These are phyloP conservation scores for Metschnikowia lachancei DNA, from an alignment of 805 yeast species.

Conservation along the genomic window DNA sequence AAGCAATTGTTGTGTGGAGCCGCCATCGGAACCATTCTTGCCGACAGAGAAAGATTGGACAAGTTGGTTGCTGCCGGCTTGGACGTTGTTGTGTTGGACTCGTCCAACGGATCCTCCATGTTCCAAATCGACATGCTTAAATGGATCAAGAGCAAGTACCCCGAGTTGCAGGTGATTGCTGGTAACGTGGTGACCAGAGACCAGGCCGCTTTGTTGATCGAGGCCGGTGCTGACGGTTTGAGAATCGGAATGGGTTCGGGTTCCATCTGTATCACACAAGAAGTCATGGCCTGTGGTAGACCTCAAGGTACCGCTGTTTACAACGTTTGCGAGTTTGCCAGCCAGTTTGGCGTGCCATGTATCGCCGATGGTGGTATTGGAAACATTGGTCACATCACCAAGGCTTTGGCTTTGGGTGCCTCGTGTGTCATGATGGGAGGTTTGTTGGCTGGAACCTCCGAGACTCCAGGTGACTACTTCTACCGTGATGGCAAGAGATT, in stretches of 20 bases:
- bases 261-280: conserved; percentile 98
- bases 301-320: conserved; percentile 99
- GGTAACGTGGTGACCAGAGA: conserved; percentile 99
- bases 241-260: conserved; percentile 99
- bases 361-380: conserved; percentile 99
- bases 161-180: conserved; percentile 84
- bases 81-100: conserved; percentile 93
- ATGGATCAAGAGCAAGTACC: conserved; percentile 80
- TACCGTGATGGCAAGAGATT: conserved; percentile 97
- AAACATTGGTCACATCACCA: conserved; percentile 96
- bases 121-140: conserved; percentile 92
- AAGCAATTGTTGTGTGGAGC: conserved; percentile 99
- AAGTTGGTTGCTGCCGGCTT: conserved; percentile 92
- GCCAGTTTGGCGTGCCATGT: conserved; percentile 95
- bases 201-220: conserved; percentile 87
- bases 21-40: conserved; percentile 90
- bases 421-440: conserved; percentile 99
- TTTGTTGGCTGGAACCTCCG: conserved; percentile 96
- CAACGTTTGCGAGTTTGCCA: conserved; percentile 90
- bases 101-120: conserved; percentile 95
- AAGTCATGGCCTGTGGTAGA: conserved; percentile 99
- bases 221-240: conserved; percentile 96
- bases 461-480: conserved; percentile 97
- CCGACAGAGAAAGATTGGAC: conserved; percentile 80
- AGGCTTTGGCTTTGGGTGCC: conserved; percentile 96